These are phyloP conservation scores for Leccinum cinnamomeum DNA, from an alignment of 1,284 basidiomycete species.

Conservation along the genomic window DNA sequence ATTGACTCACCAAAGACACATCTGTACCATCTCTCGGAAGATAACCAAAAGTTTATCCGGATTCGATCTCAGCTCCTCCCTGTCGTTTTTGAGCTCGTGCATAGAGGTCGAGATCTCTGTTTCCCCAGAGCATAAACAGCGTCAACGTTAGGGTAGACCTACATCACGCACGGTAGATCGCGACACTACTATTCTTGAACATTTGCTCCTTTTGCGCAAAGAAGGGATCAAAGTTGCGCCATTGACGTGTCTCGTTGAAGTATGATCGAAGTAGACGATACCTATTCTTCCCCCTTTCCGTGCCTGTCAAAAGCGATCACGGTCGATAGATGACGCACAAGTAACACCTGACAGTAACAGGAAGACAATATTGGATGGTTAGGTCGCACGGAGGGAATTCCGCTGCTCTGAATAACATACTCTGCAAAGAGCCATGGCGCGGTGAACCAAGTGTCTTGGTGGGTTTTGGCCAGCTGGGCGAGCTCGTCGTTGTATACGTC, in stretches of 20 bases:
- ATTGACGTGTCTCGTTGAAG: slow-evolving; percentile 71
- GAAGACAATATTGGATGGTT: slow-evolving; percentile 1
- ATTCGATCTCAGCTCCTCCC: slow-evolving; percentile 45
- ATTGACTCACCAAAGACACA: slow-evolving; percentile 73
- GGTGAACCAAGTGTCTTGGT: slow-evolving; percentile 83
- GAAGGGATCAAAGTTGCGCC: slow-evolving; percentile 88
- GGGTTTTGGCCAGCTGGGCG: slow-evolving; percentile 44
- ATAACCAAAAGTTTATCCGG: slow-evolving; percentile 58
- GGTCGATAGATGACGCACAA: slow-evolving; percentile 42
- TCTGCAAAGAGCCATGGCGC: slow-evolving; percentile 95
- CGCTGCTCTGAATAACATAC: slow-evolving; percentile 45
- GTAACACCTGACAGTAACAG: slow-evolving; percentile 51
- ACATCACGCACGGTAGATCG: slow-evolving; percentile 65
- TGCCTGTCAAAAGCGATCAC: neutral
- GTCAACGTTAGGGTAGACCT: neutral
- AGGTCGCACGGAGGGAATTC: neutral
- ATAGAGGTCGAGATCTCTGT: slow-evolving; percentile 70
- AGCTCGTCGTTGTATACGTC: slow-evolving; percentile 78
- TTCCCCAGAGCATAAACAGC: slow-evolving; percentile 1
- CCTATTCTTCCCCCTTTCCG: slow-evolving; percentile 39
- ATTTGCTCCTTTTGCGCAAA: slow-evolving; percentile 77
- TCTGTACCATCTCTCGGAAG: slow-evolving; percentile 85
- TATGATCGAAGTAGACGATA: slow-evolving; percentile 84
- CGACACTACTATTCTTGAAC: slow-evolving; percentile 78
- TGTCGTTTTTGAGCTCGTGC: slow-evolving; percentile 58